Conservation (phyloP, 2,329 filamentous ascomycete species). For the Fusarium subtropicale region DNA sequence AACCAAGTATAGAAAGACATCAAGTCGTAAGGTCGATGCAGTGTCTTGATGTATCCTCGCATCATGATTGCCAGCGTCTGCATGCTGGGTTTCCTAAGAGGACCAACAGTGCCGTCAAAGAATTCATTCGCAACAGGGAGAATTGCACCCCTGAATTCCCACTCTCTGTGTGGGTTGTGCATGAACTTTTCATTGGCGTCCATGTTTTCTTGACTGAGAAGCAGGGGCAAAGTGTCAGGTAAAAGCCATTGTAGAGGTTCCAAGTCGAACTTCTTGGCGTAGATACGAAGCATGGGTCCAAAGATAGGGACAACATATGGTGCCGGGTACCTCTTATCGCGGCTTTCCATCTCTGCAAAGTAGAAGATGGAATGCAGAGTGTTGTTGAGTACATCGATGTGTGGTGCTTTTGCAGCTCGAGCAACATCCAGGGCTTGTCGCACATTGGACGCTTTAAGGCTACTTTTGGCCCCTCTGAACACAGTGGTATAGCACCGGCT, state of each 20-base stretch:
- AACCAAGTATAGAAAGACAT: conserved; percentile 62
- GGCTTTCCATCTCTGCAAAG: conserved; percentile 56
- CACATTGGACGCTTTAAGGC: conserved; percentile 66
- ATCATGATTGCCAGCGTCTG: conserved; percentile 61
- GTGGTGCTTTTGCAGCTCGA: conserved; percentile 62
- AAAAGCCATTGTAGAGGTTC: conserved; percentile 58
- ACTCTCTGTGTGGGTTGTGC: conserved; percentile 36
- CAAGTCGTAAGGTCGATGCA: conserved; percentile 55
- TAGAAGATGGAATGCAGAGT: conserved; percentile 63
- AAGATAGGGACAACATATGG: conserved; percentile 56
- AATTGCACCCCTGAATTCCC: conserved; percentile 50
- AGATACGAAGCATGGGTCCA: conserved; percentile 61
- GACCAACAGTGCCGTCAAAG: conserved; percentile 42
- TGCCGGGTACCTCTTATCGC: conserved; percentile 44
- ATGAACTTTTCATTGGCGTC: conserved; percentile 43
- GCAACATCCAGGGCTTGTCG: conserved; percentile 52
- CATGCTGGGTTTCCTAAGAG: conserved; percentile 52
- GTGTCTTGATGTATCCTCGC: conserved; percentile 57
- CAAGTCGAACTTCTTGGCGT: conserved; percentile 60
- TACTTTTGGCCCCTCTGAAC: conserved; percentile 75
- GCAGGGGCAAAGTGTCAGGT: conserved; percentile 52
- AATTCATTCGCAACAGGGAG: conserved; percentile 51
- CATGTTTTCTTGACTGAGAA: conserved; percentile 42
- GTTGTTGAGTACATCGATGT: conserved; percentile 52
- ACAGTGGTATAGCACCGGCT: conserved; percentile 75